Evolutionary conservation across 306 rosid species (phyloP).

Genomic region (Acacia crassicarpa): DNA sequence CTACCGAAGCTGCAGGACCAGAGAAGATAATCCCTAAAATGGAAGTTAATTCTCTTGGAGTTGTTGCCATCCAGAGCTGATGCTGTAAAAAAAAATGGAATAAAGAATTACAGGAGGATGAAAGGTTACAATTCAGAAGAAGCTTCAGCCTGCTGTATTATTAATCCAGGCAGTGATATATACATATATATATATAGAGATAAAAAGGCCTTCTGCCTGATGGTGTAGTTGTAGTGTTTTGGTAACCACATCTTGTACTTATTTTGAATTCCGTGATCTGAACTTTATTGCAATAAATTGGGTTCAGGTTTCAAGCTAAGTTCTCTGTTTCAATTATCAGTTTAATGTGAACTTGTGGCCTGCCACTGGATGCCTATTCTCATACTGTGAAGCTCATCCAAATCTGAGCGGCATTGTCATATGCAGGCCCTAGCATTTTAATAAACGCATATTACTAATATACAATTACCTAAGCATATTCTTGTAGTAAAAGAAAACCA

Average conservation of each 20-base stretch:
- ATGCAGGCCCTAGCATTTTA: background rate
- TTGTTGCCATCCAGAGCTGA: slow-evolving; percentile 56
- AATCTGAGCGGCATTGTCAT: background rate
- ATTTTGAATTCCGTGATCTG: slow-evolving; percentile 16
- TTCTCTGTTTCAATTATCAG: background rate
- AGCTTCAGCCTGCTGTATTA: slow-evolving; percentile 33
- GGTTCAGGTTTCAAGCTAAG: background rate
- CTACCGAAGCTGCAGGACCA: slow-evolving; percentile 30
- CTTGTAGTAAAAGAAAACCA: background rate
- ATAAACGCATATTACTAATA: background rate
- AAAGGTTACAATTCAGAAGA: background rate
- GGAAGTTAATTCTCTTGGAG: slow-evolving; percentile 42
- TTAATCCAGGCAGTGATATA: slow-evolving; percentile 25
- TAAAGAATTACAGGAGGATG: slow-evolving; percentile 9
- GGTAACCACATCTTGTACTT: slow-evolving; percentile 22
- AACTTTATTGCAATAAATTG: slow-evolving; percentile 29
- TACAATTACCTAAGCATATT: slow-evolving; percentile 1
- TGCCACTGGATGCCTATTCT: slow-evolving; percentile 10
- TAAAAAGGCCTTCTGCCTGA: slow-evolving; percentile 9
- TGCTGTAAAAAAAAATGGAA: background rate
- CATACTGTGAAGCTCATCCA: background rate
- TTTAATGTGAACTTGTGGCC: slow-evolving; percentile 16
- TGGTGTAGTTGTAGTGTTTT: slow-evolving; percentile 5
- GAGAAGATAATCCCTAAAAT: slow-evolving; percentile 56
- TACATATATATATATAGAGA: background rate